These are phyloP conservation scores for Plantago coronopus DNA, from an alignment of 305 asterid genomes.

Conservation along the genomic window DNA sequence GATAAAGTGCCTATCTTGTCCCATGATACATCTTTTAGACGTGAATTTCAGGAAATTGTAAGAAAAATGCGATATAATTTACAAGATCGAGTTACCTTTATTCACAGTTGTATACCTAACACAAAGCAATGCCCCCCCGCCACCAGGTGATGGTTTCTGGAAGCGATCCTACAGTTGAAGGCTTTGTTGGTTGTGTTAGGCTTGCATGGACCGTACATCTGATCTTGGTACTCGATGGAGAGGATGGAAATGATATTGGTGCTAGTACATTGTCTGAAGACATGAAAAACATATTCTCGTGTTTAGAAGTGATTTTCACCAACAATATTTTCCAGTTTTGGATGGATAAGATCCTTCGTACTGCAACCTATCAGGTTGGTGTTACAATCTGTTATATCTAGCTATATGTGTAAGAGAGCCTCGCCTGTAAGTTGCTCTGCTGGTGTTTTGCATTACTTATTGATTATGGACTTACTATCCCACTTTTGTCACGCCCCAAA, in stretches of 20 bases:
- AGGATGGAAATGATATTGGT: slow-evolving; percentile 49
- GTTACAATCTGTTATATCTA: slow-evolving; percentile 1
- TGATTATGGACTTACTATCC: neutral
- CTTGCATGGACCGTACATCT: slow-evolving; percentile 91
- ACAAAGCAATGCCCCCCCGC: slow-evolving; percentile 20
- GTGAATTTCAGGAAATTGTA: slow-evolving; percentile 77
- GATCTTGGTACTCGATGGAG: slow-evolving; percentile 68
- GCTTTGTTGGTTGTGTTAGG: slow-evolving; percentile 83
- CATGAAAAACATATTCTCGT: slow-evolving; percentile 47
- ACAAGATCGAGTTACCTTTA: neutral
- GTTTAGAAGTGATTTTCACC: slow-evolving; percentile 73
- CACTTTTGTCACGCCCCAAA: too few species aligned
- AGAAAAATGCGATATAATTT: slow-evolving; percentile 35
- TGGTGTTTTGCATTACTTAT: neutral
- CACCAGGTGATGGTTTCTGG: slow-evolving; percentile 74
- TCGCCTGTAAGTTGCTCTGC: neutral
- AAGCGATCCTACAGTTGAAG: slow-evolving; percentile 74
- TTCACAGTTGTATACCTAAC: slow-evolving; percentile 23
- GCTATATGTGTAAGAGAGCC: neutral
- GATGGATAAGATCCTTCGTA: slow-evolving; percentile 73
- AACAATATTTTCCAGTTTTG: slow-evolving; percentile 83
- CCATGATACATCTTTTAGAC: slow-evolving; percentile 67
- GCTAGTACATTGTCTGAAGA: slow-evolving; percentile 48
- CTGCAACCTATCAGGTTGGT: slow-evolving; percentile 89
- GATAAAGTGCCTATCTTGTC: slow-evolving; percentile 68